A percentile compares a stretch with the other conserved stretches of the same genome.
phyloP scores from a whole-genome alignment of 768 basidiomycete genomes.

The Chalciporus chontae region DNA sequence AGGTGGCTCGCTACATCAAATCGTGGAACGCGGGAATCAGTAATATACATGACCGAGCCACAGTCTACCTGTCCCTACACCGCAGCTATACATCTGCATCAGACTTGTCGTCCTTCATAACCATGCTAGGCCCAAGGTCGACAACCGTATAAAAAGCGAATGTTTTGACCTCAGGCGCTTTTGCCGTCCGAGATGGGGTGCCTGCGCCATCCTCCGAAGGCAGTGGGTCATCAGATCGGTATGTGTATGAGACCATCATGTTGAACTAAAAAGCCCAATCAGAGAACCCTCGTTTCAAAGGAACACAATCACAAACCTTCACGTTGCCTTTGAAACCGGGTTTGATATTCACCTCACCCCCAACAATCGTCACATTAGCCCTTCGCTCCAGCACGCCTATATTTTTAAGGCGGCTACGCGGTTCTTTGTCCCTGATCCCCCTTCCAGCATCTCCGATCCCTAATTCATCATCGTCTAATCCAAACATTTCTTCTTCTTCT shows the following conservation, averaged over 20 bases:
- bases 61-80: no score
- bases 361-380: conserved; percentile 85
- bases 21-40: background rate
- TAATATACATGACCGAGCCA: background rate
- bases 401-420: conserved; percentile 48
- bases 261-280: conserved; percentile 62
- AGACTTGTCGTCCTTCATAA: conserved; percentile 51
- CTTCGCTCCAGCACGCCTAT: conserved; percentile 85
- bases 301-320: conserved; percentile 51
- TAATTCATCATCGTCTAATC: conserved; percentile 40
- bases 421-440: conserved; percentile 44
- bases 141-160: conserved; percentile 89
- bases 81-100: conserved; percentile 17
- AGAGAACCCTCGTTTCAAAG: background rate
- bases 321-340: conserved; percentile 75
- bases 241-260: conserved; percentile 91
- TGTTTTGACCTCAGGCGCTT: conserved; percentile 72
- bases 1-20: no score
- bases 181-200: conserved; percentile 42
- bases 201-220: conserved; percentile 59
- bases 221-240: conserved; percentile 82
- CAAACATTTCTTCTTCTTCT: conserved; percentile 85
- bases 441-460: conserved; percentile 32
- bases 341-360: conserved; percentile 83
- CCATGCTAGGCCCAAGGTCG: conserved; percentile 68